These are phyloP conservation scores for Rhizophagus prolifer DNA, from an alignment of 192 early-diverging fungal species.

Conservation along the genomic window DNA sequence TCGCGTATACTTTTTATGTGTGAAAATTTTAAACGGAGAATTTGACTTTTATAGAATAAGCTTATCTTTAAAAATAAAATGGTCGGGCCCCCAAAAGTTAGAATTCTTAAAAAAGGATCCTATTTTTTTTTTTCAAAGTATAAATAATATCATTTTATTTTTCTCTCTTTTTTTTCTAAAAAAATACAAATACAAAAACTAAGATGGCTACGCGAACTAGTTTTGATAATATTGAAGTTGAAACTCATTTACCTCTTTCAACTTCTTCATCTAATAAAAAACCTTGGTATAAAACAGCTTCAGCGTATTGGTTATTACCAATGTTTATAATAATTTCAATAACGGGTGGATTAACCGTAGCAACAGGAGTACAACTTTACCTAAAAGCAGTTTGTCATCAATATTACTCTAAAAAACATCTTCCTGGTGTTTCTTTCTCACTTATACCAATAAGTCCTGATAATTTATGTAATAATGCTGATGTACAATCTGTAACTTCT, in stretches of 20 bases:
- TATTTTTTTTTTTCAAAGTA: no score
- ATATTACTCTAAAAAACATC: not conserved
- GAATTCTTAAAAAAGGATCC: no score
- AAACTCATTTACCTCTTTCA: not conserved
- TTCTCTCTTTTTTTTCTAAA: no score
- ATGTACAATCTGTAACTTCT: constrained; percentile 4
- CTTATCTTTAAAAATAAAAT: no score
- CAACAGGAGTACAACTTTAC: not conserved
- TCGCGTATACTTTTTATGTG: no score
- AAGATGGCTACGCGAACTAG: no score
- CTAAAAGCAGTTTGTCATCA: not conserved
- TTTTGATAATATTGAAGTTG: no score
- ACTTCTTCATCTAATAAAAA: not conserved
- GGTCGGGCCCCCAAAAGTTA: no score
- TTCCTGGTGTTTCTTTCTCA: not conserved
- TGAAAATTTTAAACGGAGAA: no score
- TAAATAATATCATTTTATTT: no score
- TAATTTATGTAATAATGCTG: constrained; percentile 9
- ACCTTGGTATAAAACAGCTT: not conserved
- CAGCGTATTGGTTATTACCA: constrained; percentile 7
- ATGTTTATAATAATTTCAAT: not conserved
- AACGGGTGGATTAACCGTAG: not conserved
- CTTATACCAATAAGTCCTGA: not conserved
- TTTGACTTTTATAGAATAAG: no score
- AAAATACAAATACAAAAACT: no score